Conservation (phyloP, 352 stramenopile species). For the Pythium coloratum region DNA sequence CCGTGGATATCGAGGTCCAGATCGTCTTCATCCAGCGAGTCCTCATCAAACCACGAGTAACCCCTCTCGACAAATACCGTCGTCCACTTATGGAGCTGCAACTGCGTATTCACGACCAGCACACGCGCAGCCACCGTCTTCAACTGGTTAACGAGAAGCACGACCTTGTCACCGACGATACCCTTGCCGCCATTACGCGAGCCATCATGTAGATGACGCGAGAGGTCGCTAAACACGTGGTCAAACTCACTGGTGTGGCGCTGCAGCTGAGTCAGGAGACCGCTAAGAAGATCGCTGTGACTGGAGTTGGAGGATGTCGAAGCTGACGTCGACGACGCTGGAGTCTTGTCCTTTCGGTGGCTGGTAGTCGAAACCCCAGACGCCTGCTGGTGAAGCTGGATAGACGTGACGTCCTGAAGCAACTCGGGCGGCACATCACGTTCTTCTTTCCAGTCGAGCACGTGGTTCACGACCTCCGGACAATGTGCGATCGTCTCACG, state of each 20-base stretch:
- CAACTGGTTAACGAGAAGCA: slow-evolving; percentile 55
- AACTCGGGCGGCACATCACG: slow-evolving; percentile 56
- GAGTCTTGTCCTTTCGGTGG: slow-evolving; percentile 15
- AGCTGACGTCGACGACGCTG: background rate
- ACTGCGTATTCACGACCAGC: slow-evolving; percentile 55
- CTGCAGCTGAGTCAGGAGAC: slow-evolving; percentile 15
- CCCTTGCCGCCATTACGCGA: background rate
- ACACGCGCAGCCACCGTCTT: slow-evolving; percentile 49
- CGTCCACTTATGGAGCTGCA: slow-evolving; percentile 81
- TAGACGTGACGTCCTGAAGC: slow-evolving; percentile 27
- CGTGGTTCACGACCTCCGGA: slow-evolving; percentile 75
- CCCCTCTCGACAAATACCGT: slow-evolving; percentile 64
- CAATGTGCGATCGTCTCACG: slow-evolving; percentile 78
- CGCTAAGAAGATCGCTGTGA: slow-evolving; percentile 7
- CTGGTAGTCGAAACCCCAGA: background rate
- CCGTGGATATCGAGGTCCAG: slow-evolving; percentile 12
- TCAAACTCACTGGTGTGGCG: slow-evolving; percentile 19
- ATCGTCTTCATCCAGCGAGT: slow-evolving; percentile 33
- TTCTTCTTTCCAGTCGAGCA: slow-evolving; percentile 75
- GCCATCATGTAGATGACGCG: slow-evolving; percentile 18
- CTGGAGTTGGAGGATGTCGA: background rate
- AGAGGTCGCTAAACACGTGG: slow-evolving; percentile 14
- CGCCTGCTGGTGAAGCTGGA: slow-evolving; percentile 12
- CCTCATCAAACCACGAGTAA: slow-evolving; percentile 64
- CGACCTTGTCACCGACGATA: slow-evolving; percentile 20